Base-by-base conservation (phyloP, 225 moss, liverwort and hornwort species). In the Climacium dendroides region DNA sequence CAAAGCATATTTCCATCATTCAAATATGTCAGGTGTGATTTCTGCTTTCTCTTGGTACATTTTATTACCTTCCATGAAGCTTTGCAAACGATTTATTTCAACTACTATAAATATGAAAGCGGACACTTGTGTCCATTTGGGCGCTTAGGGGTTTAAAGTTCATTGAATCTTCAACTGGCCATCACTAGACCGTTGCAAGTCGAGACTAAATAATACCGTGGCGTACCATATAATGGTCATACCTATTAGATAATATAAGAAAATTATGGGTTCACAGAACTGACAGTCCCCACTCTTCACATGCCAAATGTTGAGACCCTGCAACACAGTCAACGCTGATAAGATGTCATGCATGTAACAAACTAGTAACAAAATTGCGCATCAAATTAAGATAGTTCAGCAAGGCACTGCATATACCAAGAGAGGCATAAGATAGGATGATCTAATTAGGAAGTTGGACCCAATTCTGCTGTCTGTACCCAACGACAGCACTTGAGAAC, bases 291-390 rank as follows among this genome's bases (percentile, higher is more conserved):
- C 92, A 85, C 92, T 89, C 84, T 85, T 86, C 57, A 90, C 89
- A 85, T 93, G 93, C 97, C 95, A 96, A 72, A 95, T 95, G 81
- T 94, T 94, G 83, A 95, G 87, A n/a, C 93, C 94, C 97, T 97
- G 97, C 74, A 78, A 82, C 74, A 89, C 52, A 72, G 29, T 12
- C 72, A 73, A 73, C 28, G 59, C 32, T 62, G 43, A 66, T 50
- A 47, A 73, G 24, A 87, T 81, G 24, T 17, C 53, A 55, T 45
- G 30, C 63, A 77, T 32, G 55, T 60, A 37, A 61, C 47, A 29
- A 71, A 22, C 57, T 67, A 57, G n/a, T 29, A 29, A 72, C 22
- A 74, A 34, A 16, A 61, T 5, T 43, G 45, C 10, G 15, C 72
- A 50, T 34, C 20, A 50, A 70, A 41, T 74, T 67, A 57, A 86